Evolutionary conservation across 2,329 filamentous ascomycete species (phyloP).

Genomic region (Microcyclospora pomicola): DNA sequence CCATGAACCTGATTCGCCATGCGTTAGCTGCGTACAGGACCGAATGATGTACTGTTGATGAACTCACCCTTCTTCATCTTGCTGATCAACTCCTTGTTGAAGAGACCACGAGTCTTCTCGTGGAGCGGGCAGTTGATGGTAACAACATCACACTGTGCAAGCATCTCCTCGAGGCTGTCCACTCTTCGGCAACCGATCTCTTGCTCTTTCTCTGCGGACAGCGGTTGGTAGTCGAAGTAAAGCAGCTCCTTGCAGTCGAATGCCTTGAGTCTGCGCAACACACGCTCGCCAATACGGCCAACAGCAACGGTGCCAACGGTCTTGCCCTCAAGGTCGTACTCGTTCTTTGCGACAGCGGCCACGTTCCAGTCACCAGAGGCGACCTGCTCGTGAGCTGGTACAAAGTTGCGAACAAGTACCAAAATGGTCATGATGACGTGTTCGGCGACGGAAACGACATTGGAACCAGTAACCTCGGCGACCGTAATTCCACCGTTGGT

Average conservation of each 20-base stretch:
- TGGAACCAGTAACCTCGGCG: constrained; percentile 93
- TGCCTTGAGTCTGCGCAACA: constrained; percentile 84
- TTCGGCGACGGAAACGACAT: constrained; percentile 96
- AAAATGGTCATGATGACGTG: constrained; percentile 99
- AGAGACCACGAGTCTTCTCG: constrained; percentile 90
- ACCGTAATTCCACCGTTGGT: constrained; percentile 97
- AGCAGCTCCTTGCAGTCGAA: constrained; percentile 99
- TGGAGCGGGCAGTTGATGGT: constrained; percentile 99
- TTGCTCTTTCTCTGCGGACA: constrained; percentile 70
- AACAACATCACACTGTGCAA: constrained; percentile 87
- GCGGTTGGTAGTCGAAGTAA: constrained; percentile 98
- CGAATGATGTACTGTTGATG: background rate
- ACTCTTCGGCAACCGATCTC: constrained; percentile 93
- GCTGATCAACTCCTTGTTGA: constrained; percentile 95
- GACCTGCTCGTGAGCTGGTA: constrained; percentile 91
- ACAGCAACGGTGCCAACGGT: constrained; percentile 95
- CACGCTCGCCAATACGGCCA: constrained; percentile 94
- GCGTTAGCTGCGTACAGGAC: constrained; percentile 3
- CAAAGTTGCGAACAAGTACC: constrained; percentile 90
- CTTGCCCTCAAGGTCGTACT: constrained; percentile 95
- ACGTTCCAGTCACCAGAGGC: constrained; percentile 86
- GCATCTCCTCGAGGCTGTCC: constrained; percentile 79
- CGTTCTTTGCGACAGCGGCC: constrained; percentile 90
- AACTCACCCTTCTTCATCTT: constrained; percentile 95
- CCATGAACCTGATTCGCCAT: constrained; percentile 59